Evolutionary conservation across 495 filamentous ascomycete species (phyloP).

Genomic region (Terfezia boudieri): DNA sequence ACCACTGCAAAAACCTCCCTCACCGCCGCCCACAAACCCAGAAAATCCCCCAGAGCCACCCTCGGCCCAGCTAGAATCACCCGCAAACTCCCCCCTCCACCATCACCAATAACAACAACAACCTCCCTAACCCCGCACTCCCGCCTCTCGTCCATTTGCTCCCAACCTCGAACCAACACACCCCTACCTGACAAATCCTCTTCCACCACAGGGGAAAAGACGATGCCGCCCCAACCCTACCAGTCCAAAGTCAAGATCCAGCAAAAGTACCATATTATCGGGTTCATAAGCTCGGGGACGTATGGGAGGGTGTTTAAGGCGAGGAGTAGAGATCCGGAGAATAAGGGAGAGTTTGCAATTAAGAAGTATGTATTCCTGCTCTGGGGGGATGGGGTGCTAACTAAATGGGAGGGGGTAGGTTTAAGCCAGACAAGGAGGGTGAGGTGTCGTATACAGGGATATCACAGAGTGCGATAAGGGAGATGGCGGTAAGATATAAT

Average conservation of each 20-base stretch:
- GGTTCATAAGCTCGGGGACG: slow-evolving; percentile 96
- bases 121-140: no score
- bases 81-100: no score
- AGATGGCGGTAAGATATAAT: slow-evolving; percentile 47
- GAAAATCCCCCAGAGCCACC: no score
- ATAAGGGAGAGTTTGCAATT: slow-evolving; percentile 70
- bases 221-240: slow-evolving; percentile 29
- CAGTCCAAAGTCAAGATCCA: slow-evolving; percentile 71
- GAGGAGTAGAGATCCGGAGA: slow-evolving; percentile 40
- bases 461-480: slow-evolving; percentile 86
- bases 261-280: slow-evolving; percentile 84
- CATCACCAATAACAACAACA: no score
- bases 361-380: slow-evolving; percentile 37
- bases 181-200: no score
- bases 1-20: no score
- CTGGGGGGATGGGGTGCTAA: neutral
- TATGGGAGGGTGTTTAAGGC: slow-evolving; percentile 98
- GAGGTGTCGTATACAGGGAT: slow-evolving; percentile 90
- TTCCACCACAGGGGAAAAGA: neutral
- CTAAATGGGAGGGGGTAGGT: slow-evolving; percentile 25
- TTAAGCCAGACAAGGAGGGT: slow-evolving; percentile 98
- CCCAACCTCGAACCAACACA: no score
- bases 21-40: no score
- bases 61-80: no score
- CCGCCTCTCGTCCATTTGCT: no score